Evolutionary conservation across 1,284 basidiomycete species (phyloP).

Genomic region (Inonotus hispidus): DNA sequence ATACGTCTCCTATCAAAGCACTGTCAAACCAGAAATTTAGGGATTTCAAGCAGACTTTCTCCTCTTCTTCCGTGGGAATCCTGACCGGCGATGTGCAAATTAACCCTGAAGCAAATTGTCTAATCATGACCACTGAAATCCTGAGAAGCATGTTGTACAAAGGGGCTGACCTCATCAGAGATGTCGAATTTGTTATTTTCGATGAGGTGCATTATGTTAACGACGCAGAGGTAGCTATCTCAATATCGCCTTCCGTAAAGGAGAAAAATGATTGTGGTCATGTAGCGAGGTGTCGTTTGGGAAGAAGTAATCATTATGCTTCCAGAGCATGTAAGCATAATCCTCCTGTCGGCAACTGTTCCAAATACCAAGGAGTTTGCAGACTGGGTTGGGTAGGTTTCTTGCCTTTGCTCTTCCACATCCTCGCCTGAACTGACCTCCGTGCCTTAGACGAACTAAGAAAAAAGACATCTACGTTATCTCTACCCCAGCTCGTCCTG

Average conservation of each 20-base stretch:
- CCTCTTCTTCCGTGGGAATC: slow-evolving; percentile 89
- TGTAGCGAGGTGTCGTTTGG: slow-evolving; percentile 96
- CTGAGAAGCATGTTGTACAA: slow-evolving; percentile 98
- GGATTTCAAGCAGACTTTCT: slow-evolving; percentile 98
- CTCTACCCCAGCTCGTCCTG: slow-evolving; percentile 92
- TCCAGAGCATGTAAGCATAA: slow-evolving; percentile 95
- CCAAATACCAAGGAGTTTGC: slow-evolving; percentile 99
- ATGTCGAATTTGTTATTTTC: slow-evolving; percentile 99
- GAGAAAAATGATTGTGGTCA: slow-evolving; percentile 1
- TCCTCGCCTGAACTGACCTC: neutral
- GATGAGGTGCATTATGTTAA: slow-evolving; percentile 99
- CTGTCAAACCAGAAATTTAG: slow-evolving; percentile 99
- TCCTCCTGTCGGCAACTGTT: slow-evolving; percentile 95
- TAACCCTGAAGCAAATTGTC: slow-evolving; percentile 95
- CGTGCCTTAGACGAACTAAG: slow-evolving; percentile 78
- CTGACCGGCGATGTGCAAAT: slow-evolving; percentile 99
- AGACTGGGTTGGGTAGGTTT: slow-evolving; percentile 92
- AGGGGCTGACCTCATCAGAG: slow-evolving; percentile 96
- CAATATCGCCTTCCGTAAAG: neutral
- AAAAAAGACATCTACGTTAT: slow-evolving; percentile 99
- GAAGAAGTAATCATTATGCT: slow-evolving; percentile 99
- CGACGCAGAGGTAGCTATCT: slow-evolving; percentile 80
- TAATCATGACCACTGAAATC: slow-evolving; percentile 99
- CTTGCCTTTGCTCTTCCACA: slow-evolving; percentile 9
- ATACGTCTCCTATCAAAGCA: slow-evolving; percentile 98